These are phyloP conservation scores for Haematococcus sp. DNA, from an alignment of 139 green algal species.

Conservation along the genomic window DNA sequence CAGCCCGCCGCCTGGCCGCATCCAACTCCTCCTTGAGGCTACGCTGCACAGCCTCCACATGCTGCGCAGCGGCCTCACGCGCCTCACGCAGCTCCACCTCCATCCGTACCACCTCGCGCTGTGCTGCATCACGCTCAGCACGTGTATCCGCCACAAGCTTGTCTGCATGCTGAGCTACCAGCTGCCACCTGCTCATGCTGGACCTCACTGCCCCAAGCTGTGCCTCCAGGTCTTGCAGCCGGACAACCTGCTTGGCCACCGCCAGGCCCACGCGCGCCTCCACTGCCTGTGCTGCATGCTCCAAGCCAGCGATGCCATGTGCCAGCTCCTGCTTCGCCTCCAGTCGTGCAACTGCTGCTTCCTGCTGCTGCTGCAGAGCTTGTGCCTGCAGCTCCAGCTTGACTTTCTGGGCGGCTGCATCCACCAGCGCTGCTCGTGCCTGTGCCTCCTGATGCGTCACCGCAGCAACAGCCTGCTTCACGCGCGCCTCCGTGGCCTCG, in stretches of 20 bases:
- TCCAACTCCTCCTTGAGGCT: neutral
- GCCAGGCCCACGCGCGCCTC: slow-evolving; percentile 1
- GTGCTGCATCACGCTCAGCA: neutral
- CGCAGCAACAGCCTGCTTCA: neutral
- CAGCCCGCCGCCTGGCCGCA: neutral
- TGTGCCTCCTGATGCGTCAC: neutral
- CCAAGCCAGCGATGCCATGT: neutral
- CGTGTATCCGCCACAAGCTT: neutral
- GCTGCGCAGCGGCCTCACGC: neutral
- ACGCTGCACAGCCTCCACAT: neutral
- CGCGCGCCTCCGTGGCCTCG: neutral
- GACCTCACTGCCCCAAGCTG: neutral
- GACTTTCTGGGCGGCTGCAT: neutral
- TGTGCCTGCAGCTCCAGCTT: no score
- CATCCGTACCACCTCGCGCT: neutral
- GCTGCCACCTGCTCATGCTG: no score
- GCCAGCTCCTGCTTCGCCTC: neutral
- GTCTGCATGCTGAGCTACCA: neutral
- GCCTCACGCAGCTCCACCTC: no score
- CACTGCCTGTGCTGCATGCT: neutral
- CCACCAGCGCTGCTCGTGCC: slow-evolving; percentile 5
- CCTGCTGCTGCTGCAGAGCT: no score
- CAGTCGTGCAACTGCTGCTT: no score
- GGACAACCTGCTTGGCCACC: neutral
- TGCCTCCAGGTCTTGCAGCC: neutral